A percentile compares a stretch with the other conserved stretches of the same genome.
Evolutionary conservation across 2,329 filamentous ascomycete genomes (phyloP).

Genomic region (Colletotrichum somersetense): DNA sequence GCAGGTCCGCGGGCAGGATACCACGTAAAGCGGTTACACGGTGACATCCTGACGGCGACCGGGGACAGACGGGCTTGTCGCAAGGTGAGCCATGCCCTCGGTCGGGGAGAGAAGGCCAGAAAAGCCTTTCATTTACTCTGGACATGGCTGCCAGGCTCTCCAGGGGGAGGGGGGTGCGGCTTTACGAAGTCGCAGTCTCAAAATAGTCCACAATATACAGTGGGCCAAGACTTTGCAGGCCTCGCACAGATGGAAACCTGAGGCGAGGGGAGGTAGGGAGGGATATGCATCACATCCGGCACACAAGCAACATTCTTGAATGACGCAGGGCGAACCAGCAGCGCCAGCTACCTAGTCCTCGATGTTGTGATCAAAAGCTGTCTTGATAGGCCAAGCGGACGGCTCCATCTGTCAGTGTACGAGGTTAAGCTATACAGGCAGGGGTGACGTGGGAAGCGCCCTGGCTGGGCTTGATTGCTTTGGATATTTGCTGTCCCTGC

Average conservation of each 20-base stretch:
- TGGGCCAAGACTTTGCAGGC: constrained; percentile 18
- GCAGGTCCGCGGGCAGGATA: background rate
- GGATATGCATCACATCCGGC: too few species aligned
- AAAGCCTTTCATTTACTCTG: constrained; percentile 34
- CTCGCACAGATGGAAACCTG: constrained; percentile 26
- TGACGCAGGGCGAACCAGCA: too few species aligned
- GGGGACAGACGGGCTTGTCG: too few species aligned
- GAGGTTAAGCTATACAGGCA: constrained; percentile 24
- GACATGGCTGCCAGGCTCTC: constrained; percentile 22
- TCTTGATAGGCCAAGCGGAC: constrained; percentile 4
- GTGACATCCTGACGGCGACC: background rate
- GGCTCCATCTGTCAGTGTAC: constrained; percentile 17
- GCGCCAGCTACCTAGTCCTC: constrained; percentile 13
- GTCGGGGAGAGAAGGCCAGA: background rate
- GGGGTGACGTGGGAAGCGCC: background rate
- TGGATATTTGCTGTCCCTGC: constrained; percentile 12
- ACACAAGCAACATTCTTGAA: constrained; percentile 17
- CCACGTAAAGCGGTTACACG: too few species aligned
- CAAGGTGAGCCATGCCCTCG: constrained; percentile 33
- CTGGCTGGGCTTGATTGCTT: background rate
- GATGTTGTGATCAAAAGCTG: constrained; percentile 7
- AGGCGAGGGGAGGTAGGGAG: constrained; percentile 19
- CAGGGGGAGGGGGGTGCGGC: background rate
- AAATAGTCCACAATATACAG: constrained; percentile 36
- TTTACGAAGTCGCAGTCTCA: constrained; percentile 33